Evolutionary conservation across 1,284 basidiomycete species (phyloP).

Genomic region (Retiboletus flavoniger): DNA sequence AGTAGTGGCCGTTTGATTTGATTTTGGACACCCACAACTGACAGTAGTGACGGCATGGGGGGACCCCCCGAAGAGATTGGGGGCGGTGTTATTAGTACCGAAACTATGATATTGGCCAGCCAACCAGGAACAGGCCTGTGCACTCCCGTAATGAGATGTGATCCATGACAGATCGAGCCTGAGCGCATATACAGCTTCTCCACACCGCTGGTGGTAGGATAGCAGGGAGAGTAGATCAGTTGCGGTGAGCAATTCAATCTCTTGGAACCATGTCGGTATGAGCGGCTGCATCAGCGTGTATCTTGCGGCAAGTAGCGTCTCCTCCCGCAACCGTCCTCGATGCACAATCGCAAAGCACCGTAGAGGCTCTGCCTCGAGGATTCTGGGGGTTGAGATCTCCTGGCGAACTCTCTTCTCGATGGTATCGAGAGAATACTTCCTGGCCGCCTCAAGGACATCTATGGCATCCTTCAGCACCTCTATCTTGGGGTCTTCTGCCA

Average conservation of each 20-base stretch:
- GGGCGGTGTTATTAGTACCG: neutral
- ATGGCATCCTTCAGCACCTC: conserved; percentile 6
- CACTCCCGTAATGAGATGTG: conserved; percentile 1
- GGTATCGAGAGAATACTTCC: conserved; percentile 13
- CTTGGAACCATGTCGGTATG: neutral
- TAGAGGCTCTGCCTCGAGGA: neutral
- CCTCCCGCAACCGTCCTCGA: neutral
- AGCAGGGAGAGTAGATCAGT: neutral
- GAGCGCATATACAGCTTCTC: conserved; percentile 11
- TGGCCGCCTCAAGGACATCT: conserved; percentile 12
- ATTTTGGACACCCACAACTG: conserved; percentile 3
- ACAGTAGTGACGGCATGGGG: too few relatives aligned
- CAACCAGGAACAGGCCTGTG: conserved; percentile 4
- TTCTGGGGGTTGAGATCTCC: conserved; percentile 3
- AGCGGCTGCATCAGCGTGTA: neutral
- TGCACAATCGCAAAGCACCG: neutral
- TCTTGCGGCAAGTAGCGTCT: neutral
- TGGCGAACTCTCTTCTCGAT: conserved; percentile 17
- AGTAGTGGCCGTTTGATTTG: neutral
- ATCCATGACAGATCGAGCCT: conserved; percentile 5
- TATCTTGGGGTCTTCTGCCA: conserved; percentile 18
- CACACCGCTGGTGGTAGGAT: conserved; percentile 9
- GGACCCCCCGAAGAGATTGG: too few relatives aligned
- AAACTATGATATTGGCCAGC: neutral
- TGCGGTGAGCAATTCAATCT: neutral